Conservation (phyloP, 805 yeast genomes). For the Schwanniomyces polymorphus region DNA sequence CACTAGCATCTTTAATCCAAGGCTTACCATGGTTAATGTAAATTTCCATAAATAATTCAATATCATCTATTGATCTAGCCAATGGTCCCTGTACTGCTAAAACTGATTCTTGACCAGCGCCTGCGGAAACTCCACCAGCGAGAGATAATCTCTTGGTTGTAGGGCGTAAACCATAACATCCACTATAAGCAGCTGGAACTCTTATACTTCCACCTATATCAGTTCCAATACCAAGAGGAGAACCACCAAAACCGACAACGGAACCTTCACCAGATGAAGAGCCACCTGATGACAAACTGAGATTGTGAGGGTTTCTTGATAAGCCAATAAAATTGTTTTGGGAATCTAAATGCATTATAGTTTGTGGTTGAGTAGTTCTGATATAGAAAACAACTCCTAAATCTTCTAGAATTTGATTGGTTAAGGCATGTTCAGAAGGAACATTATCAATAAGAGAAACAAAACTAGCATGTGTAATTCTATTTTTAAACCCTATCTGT, state of each 20-base stretch:
- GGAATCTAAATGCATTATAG: conserved; percentile 52
- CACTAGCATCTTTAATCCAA: conserved; percentile 17
- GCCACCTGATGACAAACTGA: conserved; percentile 49
- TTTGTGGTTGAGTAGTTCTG: conserved; percentile 55
- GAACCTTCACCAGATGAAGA: conserved; percentile 59
- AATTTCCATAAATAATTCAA: conserved; percentile 34
- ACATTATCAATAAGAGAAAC: conserved; percentile 26
- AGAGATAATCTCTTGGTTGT: conserved; percentile 24
- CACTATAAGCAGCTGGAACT: conserved; percentile 45
- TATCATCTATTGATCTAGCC: conserved; percentile 33
- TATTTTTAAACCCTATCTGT: conserved; percentile 46
- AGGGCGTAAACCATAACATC: conserved; percentile 45
- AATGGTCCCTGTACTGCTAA: conserved; percentile 39
- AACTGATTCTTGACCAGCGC: conserved; percentile 36
- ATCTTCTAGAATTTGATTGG: conserved; percentile 37
- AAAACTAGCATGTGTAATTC: conserved; percentile 50
- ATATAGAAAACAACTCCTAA: conserved; percentile 55
- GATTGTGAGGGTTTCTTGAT: conserved; percentile 46
- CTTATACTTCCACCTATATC: conserved; percentile 56
- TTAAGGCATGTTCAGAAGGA: conserved; percentile 30
- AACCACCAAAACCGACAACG: conserved; percentile 42
- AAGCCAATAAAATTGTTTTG: conserved; percentile 45
- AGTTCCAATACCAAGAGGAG: conserved; percentile 54
- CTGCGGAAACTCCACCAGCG: conserved; percentile 17
- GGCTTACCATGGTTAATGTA: conserved; percentile 31